These are phyloP conservation scores for Fagus sylvatica DNA, from an alignment of 306 rosid species.

Conservation along the genomic window DNA sequence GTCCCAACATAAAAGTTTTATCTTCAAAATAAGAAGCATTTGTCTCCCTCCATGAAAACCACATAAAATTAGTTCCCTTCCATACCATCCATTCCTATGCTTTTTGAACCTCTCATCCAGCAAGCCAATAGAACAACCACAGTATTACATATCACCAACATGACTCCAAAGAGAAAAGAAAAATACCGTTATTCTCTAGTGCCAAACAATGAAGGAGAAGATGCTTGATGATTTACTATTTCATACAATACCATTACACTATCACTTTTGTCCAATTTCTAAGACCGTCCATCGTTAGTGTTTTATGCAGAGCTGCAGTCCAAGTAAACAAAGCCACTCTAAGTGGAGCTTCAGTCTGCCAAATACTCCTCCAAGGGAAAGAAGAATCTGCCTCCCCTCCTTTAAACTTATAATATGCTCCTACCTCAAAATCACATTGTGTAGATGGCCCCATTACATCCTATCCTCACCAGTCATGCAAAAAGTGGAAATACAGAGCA, in stretches of 20 bases:
- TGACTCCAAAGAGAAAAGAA: neutral
- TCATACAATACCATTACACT: neutral
- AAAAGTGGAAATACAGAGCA: neutral
- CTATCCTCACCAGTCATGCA: neutral
- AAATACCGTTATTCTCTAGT: neutral
- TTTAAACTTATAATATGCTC: too few relatives aligned
- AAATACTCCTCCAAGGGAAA: neutral
- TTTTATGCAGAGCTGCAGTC: too few relatives aligned
- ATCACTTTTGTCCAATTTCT: neutral
- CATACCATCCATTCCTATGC: neutral
- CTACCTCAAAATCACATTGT: neutral
- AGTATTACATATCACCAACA: neutral
- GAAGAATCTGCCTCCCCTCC: neutral
- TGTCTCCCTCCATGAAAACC: neutral
- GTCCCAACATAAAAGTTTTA: neutral
- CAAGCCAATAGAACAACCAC: neutral
- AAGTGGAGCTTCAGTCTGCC: neutral
- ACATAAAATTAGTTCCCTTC: neutral
- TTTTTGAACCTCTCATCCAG: neutral
- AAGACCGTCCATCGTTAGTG: neutral
- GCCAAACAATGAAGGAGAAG: neutral
- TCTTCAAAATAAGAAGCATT: neutral
- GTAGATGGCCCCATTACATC: neutral
- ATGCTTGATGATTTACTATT: neutral
- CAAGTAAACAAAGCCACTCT: too few relatives aligned